Base-by-base conservation (phyloP, 192 early-diverging fungal genomes). In the Coemansia biformis region DNA sequence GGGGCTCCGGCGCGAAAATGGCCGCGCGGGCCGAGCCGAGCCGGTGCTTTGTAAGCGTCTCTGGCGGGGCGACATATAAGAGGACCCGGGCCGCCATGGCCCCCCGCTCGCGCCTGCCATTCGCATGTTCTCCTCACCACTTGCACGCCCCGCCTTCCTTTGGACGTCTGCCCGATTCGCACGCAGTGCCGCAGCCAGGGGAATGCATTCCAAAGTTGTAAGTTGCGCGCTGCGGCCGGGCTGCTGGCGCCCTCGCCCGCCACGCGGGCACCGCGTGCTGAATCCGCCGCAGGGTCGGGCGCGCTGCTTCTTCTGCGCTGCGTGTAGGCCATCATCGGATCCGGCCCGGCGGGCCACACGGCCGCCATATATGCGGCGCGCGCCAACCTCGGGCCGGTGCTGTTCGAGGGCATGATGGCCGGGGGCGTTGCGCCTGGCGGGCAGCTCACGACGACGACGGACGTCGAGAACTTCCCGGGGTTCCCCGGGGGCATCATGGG, bases 391-490 rank as follows among this genome's bases (percentile, higher is more conserved):
- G 61, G 87, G 30, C 96, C 96, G 8, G 81, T 93, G 48, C 78
- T 99, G 76, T 99, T 87, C 59, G 96, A 99, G 68, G 93, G 96
- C 36, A 92, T 92, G 77, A 79, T 96, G 79, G 92, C 96, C 22
- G 93, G 87, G 38, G 92, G 77, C 37, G 68, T 86, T 11, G 85
- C 85, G 1, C 79, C 85, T 5, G 87, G 87, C 38, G 87, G 85
- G 11, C 84, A 92, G 78, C 83, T 97, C 17, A 96, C 92, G 13
- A 95, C 93, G 12, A 96, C 92, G 17, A 97, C 91, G 41, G 92
- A 97, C 40, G 88, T 97, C 21, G 93, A 96, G 71, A 95, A 91
- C 78, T 84, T 89, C 65, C 94, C 93, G 33, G 94, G 95, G 23
- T 98, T 96, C 69, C 95, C 95, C 19, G 78, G 80, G n/a, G 88